phyloP scores from a whole-genome alignment of 202 grass and related monocot species.

The Schoenoplectus triqueter region DNA sequence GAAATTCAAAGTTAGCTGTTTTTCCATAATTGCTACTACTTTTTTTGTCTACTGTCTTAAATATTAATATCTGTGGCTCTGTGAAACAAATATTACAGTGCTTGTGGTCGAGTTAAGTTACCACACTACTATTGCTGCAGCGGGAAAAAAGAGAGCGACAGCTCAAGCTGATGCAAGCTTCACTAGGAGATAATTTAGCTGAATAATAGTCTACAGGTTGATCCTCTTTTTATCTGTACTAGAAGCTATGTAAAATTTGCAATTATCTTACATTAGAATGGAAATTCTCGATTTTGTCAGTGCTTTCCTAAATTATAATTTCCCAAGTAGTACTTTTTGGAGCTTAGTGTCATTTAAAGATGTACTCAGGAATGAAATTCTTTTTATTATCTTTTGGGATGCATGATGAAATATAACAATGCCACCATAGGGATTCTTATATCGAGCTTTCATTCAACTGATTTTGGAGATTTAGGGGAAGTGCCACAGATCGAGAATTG shows the following conservation, averaged over 20 bases:
- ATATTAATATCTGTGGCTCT: background rate
- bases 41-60: background rate
- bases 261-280: slow-evolving; percentile 20
- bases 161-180: slow-evolving; percentile 28
- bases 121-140: slow-evolving; percentile 95
- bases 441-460: background rate
- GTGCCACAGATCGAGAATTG: background rate
- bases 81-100: slow-evolving; percentile 49
- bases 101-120: slow-evolving; percentile 85
- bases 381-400: background rate
- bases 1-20: background rate
- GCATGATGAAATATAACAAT: background rate
- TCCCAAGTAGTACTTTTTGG: background rate
- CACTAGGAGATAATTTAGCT: background rate
- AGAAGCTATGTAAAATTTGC: background rate
- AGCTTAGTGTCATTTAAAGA: background rate
- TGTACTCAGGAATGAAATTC: background rate
- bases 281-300: background rate
- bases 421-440: background rate
- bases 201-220: slow-evolving; percentile 35
- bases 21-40: background rate
- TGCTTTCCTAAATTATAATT: background rate
- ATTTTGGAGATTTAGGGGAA: too few species aligned
- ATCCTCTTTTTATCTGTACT: background rate
- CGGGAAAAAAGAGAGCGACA: slow-evolving; percentile 61